phyloP scores from a whole-genome alignment of 345 rosid genomes.

The Gossypium raimondii region DNA sequence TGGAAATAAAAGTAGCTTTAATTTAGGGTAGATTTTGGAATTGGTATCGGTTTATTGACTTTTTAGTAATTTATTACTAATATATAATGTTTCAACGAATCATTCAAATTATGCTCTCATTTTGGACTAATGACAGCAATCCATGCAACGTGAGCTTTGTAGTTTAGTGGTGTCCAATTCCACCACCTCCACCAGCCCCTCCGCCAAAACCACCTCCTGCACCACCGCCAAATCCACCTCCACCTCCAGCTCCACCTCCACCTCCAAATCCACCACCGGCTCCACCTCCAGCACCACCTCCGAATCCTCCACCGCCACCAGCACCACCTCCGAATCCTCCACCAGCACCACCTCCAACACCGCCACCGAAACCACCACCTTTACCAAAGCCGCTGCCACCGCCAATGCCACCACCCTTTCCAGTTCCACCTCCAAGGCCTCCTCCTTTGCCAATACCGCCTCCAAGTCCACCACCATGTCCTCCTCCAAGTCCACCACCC shows the following conservation, averaged over 20 bases:
- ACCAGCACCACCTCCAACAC: neutral
- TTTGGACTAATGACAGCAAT: neutral
- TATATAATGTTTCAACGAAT: neutral
- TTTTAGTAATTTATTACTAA: neutral
- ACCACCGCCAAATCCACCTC: conserved; percentile 20
- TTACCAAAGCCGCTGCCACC: neutral
- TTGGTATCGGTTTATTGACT: neutral
- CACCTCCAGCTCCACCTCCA: neutral
- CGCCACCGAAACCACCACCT: neutral
- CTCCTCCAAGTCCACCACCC: conserved; percentile 19
- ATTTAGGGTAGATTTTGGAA: neutral
- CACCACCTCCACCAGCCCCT: conserved; percentile 18
- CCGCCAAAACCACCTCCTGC: conserved; percentile 12
- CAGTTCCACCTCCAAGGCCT: neutral
- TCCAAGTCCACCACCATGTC: neutral
- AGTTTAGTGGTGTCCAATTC: conserved; percentile 17
- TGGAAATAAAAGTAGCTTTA: neutral
- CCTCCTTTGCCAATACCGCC: conserved; percentile 12
- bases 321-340: neutral
- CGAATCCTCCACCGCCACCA: neutral
- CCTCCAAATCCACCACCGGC: neutral
- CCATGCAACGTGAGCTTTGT: conserved; percentile 16
- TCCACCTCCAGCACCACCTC: conserved; percentile 5
- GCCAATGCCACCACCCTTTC: neutral
- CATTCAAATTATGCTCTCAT: neutral